These are phyloP conservation scores for Stenocarpella maydis DNA, from an alignment of 2,329 filamentous ascomycete genomes.

Conservation along the genomic window DNA sequence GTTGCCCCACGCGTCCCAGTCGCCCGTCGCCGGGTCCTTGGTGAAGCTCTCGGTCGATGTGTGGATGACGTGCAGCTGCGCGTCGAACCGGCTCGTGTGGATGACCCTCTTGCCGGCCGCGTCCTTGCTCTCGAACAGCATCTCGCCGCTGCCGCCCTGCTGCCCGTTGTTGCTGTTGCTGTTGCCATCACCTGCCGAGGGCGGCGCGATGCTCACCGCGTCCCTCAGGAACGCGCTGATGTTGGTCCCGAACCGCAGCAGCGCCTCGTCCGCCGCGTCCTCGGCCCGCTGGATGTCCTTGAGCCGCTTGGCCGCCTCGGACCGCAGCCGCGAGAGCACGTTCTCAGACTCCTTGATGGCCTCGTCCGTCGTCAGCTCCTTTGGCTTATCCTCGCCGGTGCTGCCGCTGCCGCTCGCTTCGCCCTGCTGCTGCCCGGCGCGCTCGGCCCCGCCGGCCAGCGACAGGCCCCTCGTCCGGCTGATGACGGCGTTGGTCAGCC, in stretches of 20 bases:
- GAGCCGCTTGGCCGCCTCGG: slow-evolving; percentile 81
- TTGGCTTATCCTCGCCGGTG: slow-evolving; percentile 45
- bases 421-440: slow-evolving; percentile 39
- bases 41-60: slow-evolving; percentile 82
- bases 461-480: slow-evolving; percentile 79
- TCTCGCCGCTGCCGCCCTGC: slow-evolving; percentile 57
- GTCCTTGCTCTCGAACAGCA: slow-evolving; percentile 95
- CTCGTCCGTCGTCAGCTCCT: slow-evolving; percentile 52
- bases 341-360: slow-evolving; percentile 61
- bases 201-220: slow-evolving; percentile 86
- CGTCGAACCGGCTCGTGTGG: slow-evolving; percentile 92
- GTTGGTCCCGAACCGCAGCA: slow-evolving; percentile 89
- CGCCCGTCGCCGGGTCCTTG: slow-evolving; percentile 78
- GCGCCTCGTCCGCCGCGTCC: slow-evolving; percentile 93
- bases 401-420: slow-evolving; percentile 57
- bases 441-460: slow-evolving; percentile 55
- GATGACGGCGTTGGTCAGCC: slow-evolving; percentile 72
- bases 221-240: slow-evolving; percentile 90
- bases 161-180: slow-evolving; percentile 34
- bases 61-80: slow-evolving; percentile 95
- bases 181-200: slow-evolving; percentile 56
- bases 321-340: slow-evolving; percentile 78
- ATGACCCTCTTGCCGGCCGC: slow-evolving; percentile 90
- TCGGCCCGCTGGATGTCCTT: slow-evolving; percentile 92
- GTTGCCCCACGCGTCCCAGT: slow-evolving; percentile 78